phyloP scores from a whole-genome alignment of 75 land plant genomes.

The Pseudotsuga menziesii region DNA sequence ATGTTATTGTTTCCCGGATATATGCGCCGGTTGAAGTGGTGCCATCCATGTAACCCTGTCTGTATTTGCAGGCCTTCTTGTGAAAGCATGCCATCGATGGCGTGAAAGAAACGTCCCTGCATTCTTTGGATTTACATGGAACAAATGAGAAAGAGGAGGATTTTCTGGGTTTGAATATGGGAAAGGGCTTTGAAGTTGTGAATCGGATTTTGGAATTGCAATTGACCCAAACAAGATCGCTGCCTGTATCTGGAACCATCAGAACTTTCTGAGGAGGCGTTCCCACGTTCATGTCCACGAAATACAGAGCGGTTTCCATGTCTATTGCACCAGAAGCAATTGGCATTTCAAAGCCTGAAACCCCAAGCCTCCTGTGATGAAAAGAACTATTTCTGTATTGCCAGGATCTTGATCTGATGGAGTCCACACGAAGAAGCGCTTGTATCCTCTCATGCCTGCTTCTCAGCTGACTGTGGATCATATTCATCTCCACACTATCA shows the following conservation, averaged over 20 bases:
- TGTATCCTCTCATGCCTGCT: background rate
- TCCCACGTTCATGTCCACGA: slow-evolving; percentile 42
- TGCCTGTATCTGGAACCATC: slow-evolving; percentile 63
- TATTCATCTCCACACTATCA: background rate
- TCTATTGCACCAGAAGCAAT: slow-evolving; percentile 30
- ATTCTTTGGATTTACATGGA: slow-evolving; percentile 19
- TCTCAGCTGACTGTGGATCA: background rate
- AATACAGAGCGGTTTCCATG: slow-evolving; percentile 42
- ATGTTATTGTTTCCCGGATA: too few relatives aligned
- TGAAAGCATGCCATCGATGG: too few relatives aligned
- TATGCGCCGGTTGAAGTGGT: too few relatives aligned
- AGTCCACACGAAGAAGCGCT: background rate
- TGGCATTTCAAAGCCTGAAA: slow-evolving; percentile 17
- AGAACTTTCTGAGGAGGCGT: slow-evolving; percentile 49
- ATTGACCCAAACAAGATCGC: slow-evolving; percentile 68
- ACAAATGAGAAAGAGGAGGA: slow-evolving; percentile 25
- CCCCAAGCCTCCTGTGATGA: background rate
- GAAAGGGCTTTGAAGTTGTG: background rate
- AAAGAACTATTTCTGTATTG: background rate
- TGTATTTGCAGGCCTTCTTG: too few relatives aligned
- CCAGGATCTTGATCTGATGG: background rate
- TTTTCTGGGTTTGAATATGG: slow-evolving; percentile 13
- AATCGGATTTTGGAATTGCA: slow-evolving; percentile 12
- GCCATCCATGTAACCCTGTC: too few relatives aligned
- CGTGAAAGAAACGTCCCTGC: background rate